phyloP scores from a whole-genome alignment of 441 rosid genomes.

The Croton setiger region DNA sequence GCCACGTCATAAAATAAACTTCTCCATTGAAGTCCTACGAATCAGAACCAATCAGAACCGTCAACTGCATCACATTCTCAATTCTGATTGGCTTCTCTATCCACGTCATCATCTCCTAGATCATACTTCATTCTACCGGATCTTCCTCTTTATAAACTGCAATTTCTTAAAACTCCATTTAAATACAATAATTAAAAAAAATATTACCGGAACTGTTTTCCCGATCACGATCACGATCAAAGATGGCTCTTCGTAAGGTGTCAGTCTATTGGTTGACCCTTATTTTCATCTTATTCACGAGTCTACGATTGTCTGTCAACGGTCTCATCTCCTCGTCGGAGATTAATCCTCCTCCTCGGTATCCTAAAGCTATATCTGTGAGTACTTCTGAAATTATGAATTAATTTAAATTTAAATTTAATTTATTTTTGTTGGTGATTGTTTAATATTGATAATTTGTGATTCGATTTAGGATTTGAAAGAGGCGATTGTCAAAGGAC shows the following conservation, averaged over 20 bases:
- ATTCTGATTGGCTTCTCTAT: conserved; percentile 34
- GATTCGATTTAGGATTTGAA: conserved; percentile 63
- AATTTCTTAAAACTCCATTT: background rate
- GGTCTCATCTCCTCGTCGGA: conserved; percentile 43
- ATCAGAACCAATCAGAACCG: conserved; percentile 28
- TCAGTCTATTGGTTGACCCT: conserved; percentile 15
- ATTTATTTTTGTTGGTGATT: background rate
- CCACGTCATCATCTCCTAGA: conserved; percentile 54
- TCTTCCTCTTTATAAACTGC: background rate
- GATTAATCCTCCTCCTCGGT: conserved; percentile 23
- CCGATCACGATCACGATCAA: background rate
- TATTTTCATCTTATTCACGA: conserved; percentile 33
- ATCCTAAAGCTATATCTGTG: conserved; percentile 79
- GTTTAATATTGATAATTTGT: background rate
- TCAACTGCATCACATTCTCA: conserved; percentile 38
- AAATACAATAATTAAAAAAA: background rate
- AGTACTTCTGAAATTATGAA: conserved; percentile 10
- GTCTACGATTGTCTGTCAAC: conserved; percentile 24
- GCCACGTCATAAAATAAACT: background rate
- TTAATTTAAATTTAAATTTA: background rate
- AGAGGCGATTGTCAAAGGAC: conserved; percentile 73
- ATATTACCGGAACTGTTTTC: too few species aligned
- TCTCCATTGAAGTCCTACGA: background rate
- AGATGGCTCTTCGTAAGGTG: conserved; percentile 23
- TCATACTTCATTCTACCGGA: conserved; percentile 16